phyloP scores from a whole-genome alignment of 208 protist species.

The Trypanosomatidae sp. region DNA sequence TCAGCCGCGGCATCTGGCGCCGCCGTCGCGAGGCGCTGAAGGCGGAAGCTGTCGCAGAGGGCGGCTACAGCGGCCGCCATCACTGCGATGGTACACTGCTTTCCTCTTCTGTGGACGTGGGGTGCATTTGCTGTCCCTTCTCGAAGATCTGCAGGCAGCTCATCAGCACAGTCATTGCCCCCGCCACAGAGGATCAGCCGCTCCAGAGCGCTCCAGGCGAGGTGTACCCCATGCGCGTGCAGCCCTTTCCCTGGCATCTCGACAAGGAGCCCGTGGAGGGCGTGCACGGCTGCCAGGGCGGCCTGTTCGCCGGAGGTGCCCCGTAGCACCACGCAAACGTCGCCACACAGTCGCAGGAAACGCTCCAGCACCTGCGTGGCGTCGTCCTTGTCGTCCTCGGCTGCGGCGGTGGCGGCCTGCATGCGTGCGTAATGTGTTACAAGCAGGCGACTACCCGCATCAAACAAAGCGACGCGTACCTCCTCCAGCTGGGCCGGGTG shows the following conservation, averaged over 20 bases:
- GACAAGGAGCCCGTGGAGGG: slow-evolving; percentile 54
- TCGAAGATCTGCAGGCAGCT: not conserved
- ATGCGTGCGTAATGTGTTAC: slow-evolving; percentile 52
- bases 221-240: slow-evolving; percentile 18
- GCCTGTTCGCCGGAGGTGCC: slow-evolving; percentile 47
- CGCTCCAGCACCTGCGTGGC: slow-evolving; percentile 27
- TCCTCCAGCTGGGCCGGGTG: slow-evolving; percentile 49
- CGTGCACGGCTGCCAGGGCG: slow-evolving; percentile 55
- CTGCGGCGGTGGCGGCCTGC: slow-evolving; percentile 7
- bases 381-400: not conserved
- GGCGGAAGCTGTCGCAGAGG: slow-evolving; percentile 52
- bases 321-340: slow-evolving; percentile 42
- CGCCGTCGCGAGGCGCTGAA: slow-evolving; percentile 23
- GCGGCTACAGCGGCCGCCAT: slow-evolving; percentile 44
- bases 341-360: slow-evolving; percentile 49
- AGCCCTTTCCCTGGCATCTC: slow-evolving; percentile 30
- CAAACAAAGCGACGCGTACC: slow-evolving; percentile 57
- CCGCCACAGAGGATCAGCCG: slow-evolving; percentile 32
- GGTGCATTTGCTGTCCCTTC: not conserved
- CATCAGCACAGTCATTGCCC: not conserved
- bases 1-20: not conserved
- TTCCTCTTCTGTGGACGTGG: slow-evolving; percentile 30
- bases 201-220: slow-evolving; percentile 53
- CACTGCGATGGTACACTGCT: slow-evolving; percentile 54
- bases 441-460: slow-evolving; percentile 55